Evolutionary conservation across 495 filamentous ascomycete species (phyloP), one percentile per base, ranked within the genome.

Genomic region (Filosporella fistucella): DNA sequence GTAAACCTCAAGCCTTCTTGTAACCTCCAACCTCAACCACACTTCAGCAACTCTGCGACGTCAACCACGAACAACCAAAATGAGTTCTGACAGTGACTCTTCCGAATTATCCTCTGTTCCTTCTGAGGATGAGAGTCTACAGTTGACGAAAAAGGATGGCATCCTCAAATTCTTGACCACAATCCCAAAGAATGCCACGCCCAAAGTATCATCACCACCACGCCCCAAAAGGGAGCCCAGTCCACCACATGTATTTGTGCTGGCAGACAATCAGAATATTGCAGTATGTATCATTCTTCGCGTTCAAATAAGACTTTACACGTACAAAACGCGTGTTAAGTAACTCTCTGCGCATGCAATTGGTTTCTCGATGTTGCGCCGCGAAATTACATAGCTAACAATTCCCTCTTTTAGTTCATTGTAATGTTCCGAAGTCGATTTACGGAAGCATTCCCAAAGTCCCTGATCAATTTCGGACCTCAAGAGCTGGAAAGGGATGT

Each of bases 401-500:
- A n/a, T n/a, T n/a, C n/a, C n/a, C 50, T 34, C 54, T 46, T 42
- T 32, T 66, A 96, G 91, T 95, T 98, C 66, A 88, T 98, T 65
- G 88, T 96, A 55, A 96, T 90, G 88, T 98, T 96, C 66, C 85
- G 91, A 62, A 82, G 88, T 66, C 87, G 93, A 59, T 97, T 97
- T 63, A 82, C 76, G 63, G 89, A 95, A 33, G 84, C 78, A 48
- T 90, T 98, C 52, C 85, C 89, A 25, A 88, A 89, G 62, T 89
- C 86, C 30, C 69, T 94, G 7, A 73, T 85, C 45, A 87, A 96
- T 60, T 85, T 91, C 47, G 93, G 93, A 18, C 91, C 91, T 18
- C 93, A 98, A 66, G 93, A 98, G 68, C 78, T 98, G 42, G 93
- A 98, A 70, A 70, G 77, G 55, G 93, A 91, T 21, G 80, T 96